Conservation (phyloP, 2,329 filamentous ascomycete genomes). For the Aspergillaceae sp. region DNA sequence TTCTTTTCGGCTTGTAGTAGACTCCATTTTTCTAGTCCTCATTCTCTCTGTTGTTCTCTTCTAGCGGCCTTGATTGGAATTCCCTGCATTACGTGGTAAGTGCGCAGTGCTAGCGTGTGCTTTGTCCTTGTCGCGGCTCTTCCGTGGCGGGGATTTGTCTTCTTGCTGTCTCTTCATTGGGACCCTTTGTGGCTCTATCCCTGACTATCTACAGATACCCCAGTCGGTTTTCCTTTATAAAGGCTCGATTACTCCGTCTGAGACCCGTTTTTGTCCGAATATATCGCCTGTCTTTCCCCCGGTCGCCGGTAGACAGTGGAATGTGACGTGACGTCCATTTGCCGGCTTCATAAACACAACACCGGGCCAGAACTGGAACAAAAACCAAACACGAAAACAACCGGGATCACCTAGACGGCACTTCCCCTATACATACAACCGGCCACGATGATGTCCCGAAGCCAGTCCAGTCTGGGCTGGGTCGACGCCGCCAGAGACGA, state of each 20-base stretch:
- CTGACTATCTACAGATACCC: neutral
- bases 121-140: neutral
- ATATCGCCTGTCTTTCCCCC: neutral
- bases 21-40: neutral
- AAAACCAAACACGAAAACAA: too few relatives aligned
- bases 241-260: too few relatives aligned
- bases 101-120: too few relatives aligned
- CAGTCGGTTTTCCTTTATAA: too few relatives aligned
- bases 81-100: neutral
- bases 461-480: slow-evolving; percentile 31
- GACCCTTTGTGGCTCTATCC: neutral
- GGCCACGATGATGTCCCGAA: slow-evolving; percentile 29
- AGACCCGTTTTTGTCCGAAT: too few relatives aligned
- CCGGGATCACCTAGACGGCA: too few relatives aligned
- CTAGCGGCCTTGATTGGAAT: neutral
- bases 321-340: neutral
- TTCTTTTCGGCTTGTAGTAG: neutral
- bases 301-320: neutral
- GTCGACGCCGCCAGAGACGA: slow-evolving; percentile 26
- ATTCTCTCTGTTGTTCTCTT: neutral
- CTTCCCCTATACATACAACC: neutral
- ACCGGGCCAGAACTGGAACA: too few relatives aligned
- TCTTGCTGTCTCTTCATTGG: neutral
- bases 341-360: too few relatives aligned
- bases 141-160: neutral